Evolutionary conservation across 768 basidiomycete species (phyloP).

Genomic region (Leccinum ochraceum): DNA sequence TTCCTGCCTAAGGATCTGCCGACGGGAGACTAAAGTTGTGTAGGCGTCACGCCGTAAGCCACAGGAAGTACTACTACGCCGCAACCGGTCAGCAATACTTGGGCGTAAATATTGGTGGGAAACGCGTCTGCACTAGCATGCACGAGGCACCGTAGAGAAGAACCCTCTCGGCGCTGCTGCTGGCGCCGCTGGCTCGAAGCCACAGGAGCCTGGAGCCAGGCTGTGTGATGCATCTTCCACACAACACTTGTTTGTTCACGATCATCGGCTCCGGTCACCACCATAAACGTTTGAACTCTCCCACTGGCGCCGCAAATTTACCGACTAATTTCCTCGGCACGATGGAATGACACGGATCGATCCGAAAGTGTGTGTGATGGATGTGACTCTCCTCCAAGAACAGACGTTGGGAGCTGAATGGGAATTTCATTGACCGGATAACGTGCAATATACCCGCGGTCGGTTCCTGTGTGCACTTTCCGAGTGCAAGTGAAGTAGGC

Average conservation of each 20-base stretch:
- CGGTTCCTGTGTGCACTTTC: too few species aligned
- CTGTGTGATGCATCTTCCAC: not conserved
- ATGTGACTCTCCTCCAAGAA: not conserved
- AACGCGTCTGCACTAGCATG: not conserved
- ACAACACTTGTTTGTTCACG: not conserved
- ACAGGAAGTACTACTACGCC: not conserved
- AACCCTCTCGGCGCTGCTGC: not conserved
- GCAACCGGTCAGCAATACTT: too few species aligned
- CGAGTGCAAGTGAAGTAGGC: too few species aligned
- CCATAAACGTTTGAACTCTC: not conserved
- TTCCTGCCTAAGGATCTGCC: too few species aligned
- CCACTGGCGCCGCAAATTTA: too few species aligned
- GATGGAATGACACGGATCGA: not conserved
- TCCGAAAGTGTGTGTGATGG: not conserved
- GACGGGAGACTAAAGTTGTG: not conserved
- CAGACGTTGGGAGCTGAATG: not conserved
- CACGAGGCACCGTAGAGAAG: not conserved
- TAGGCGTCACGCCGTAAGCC: not conserved
- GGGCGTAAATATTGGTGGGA: too few species aligned
- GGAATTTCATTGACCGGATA: not conserved
- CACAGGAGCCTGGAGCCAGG: not conserved
- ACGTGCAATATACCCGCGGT: not conserved
- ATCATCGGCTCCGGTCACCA: not conserved
- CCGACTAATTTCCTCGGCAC: not conserved
- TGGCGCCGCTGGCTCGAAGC: not conserved